Evolutionary conservation across 2,329 filamentous ascomycete genomes (phyloP), one percentile per base, ranked within the genome.

Genomic region (Zasmidium citrigriseum): DNA sequence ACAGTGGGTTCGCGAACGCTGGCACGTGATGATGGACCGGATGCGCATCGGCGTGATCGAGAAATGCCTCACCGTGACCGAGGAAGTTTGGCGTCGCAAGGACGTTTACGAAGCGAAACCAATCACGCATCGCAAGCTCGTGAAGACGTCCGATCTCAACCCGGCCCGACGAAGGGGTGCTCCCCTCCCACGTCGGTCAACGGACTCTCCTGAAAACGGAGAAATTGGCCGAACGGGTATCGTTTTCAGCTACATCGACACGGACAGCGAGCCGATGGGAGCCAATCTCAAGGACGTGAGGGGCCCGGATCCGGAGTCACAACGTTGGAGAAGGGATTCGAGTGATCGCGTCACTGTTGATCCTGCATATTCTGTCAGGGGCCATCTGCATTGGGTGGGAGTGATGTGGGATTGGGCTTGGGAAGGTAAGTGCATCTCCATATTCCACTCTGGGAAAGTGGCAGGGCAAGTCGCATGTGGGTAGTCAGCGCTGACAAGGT

Each of bases 321-420:
- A 23, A 41, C 25, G 58, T 55, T 45, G 51, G 55, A 23, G 47
- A 57, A 48, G 29, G 23, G 46, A 60, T 38, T 29, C 44, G 27
- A 44, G 48, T 29, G 57, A 54, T 20, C 45, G 62, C 38, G 59
- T 60, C 29, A 62, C 60, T n/a, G 58, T 62, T 41, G 59, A 65
- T 52, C 58, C 77, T 54, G 83, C 87, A 52, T 82, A 84, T 67
- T 88, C 86, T 2, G 85, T 89, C n/a, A 80, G 84, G 62, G 87
- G 87, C 2, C 78, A 78, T 47, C 73, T 88, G 67, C 87, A 90
- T 72, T 90, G 87, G 87, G 77, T 88, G 9, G 84, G 86, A 38
- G 86, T 90, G 45, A 89, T 89, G 87, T 83, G 82, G 61, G 86
- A 89, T 64, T 88, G 85, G 85, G 77, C 80, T n/a, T 90, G 87